Percentiles rank a stretch among this genome's conserved stretches.
These are phyloP conservation scores for Phoma sp. DNA, from an alignment of 2,329 filamentous ascomycete species.

Conservation along the genomic window DNA sequence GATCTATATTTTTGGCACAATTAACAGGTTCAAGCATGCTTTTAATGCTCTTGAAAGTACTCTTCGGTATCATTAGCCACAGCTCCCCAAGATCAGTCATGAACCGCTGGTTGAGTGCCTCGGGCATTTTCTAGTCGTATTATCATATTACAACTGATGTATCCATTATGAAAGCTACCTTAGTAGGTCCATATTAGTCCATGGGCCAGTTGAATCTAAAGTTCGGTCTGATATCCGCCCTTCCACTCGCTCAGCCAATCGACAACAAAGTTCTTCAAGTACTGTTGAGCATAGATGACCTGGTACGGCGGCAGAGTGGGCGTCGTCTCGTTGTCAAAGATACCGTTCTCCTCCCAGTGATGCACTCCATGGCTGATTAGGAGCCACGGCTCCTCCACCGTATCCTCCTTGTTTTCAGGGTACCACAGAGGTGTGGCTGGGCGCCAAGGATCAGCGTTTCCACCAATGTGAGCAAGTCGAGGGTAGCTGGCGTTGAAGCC, in stretches of 20 bases:
- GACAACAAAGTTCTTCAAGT: constrained; percentile 68
- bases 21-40: too few relatives aligned
- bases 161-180: too few relatives aligned
- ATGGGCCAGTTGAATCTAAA: not conserved
- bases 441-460: constrained; percentile 81
- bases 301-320: constrained; percentile 64
- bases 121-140: too few relatives aligned
- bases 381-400: constrained; percentile 72
- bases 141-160: too few relatives aligned
- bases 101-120: too few relatives aligned
- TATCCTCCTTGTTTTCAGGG: constrained; percentile 65
- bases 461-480: constrained; percentile 79
- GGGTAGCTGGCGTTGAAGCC: constrained; percentile 76
- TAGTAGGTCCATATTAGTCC: too few relatives aligned
- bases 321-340: constrained; percentile 69
- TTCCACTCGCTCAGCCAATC: constrained; percentile 64
- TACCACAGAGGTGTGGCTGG: constrained; percentile 74
- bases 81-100: too few relatives aligned
- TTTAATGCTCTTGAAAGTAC: too few relatives aligned
- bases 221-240: constrained; percentile 17
- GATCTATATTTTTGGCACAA: too few relatives aligned
- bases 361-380: constrained; percentile 78
- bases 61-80: too few relatives aligned
- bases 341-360: constrained; percentile 79
- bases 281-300: constrained; percentile 65